phyloP scores from a whole-genome alignment of 2,329 filamentous ascomycete species.

The Escovopsis sp. region DNA sequence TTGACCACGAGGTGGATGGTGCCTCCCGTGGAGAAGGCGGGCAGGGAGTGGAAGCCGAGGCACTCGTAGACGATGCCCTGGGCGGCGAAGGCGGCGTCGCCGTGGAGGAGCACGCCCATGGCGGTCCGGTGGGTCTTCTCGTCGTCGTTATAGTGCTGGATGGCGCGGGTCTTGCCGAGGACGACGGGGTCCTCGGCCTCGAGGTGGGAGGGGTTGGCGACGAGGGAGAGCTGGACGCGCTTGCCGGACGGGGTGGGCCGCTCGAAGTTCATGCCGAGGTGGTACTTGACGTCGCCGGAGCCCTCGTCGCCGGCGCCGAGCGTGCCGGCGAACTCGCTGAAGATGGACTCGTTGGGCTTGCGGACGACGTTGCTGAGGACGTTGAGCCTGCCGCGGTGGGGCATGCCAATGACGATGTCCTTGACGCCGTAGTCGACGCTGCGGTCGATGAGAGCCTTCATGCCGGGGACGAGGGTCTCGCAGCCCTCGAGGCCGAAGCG shows the following conservation, averaged over 20 bases:
- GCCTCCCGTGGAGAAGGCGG: conserved; percentile 91
- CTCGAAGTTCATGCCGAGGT: conserved; percentile 99
- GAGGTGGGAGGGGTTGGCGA: conserved; percentile 95
- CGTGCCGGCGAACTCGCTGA: conserved; percentile 90
- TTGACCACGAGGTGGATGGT: conserved; percentile 96
- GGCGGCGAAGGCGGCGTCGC: conserved; percentile 90
- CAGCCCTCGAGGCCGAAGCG: conserved; percentile 96
- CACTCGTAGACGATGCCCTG: conserved; percentile 98
- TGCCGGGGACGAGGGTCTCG: conserved; percentile 91
- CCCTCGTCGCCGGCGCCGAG: conserved; percentile 83
- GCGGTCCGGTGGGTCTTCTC: conserved; percentile 78
- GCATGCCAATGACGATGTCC: conserved; percentile 99
- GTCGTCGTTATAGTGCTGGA: conserved; percentile 98
- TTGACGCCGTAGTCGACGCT: conserved; percentile 98
- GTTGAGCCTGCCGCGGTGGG: conserved; percentile 94
- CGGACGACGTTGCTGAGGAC: conserved; percentile 96
- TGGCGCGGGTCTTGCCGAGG: conserved; percentile 90
- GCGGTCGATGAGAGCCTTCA: conserved; percentile 97
- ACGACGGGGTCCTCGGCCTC: conserved; percentile 98
- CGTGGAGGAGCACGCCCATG: conserved; percentile 92
- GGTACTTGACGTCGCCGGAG: conserved; percentile 98
- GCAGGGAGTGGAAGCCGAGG: conserved; percentile 90
- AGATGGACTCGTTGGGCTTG: conserved; percentile 99
- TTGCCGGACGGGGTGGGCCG: conserved; percentile 95
- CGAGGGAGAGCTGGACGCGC: conserved; percentile 95